Evolutionary conservation across 1,284 basidiomycete species (phyloP).

Genomic region (Entoloma clypeatum): DNA sequence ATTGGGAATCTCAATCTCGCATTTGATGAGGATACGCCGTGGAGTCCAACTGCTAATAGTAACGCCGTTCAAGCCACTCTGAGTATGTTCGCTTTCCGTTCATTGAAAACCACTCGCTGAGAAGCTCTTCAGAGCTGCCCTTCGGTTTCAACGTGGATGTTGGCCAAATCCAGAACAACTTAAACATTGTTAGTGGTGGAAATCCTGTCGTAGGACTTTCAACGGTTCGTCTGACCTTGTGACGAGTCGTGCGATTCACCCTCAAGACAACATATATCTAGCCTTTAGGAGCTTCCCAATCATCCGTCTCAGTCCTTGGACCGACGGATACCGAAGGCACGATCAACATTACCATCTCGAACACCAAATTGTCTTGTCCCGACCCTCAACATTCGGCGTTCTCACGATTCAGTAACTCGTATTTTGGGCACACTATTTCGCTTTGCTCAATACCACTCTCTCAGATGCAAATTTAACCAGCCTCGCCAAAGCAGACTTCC

Average conservation of each 20-base stretch:
- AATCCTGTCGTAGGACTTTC: slow-evolving; percentile 49
- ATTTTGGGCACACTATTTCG: slow-evolving; percentile 1
- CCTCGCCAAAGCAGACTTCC: slow-evolving; percentile 45
- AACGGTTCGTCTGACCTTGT: slow-evolving; percentile 38
- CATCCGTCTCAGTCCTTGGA: slow-evolving; percentile 47
- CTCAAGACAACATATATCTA: slow-evolving; percentile 24
- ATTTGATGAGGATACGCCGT: slow-evolving; percentile 56
- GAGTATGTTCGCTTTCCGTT: slow-evolving; percentile 31
- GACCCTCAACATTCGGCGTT: slow-evolving; percentile 49
- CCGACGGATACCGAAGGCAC: slow-evolving; percentile 59
- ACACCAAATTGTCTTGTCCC: slow-evolving; percentile 52
- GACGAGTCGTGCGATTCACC: background rate
- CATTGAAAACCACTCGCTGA: background rate
- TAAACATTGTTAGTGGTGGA: slow-evolving; percentile 56
- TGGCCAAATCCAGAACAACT: slow-evolving; percentile 62
- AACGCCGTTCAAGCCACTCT: slow-evolving; percentile 58
- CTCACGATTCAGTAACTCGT: slow-evolving; percentile 51
- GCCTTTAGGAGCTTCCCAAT: slow-evolving; percentile 59
- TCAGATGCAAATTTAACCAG: slow-evolving; percentile 52
- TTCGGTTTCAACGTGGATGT: slow-evolving; percentile 76
- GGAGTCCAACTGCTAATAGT: slow-evolving; percentile 57
- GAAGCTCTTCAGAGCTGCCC: slow-evolving; percentile 49
- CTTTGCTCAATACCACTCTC: slow-evolving; percentile 4
- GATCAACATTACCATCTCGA: slow-evolving; percentile 62
- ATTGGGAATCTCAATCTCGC: slow-evolving; percentile 62